Conservation (phyloP, 495 filamentous ascomycete genomes). For the Cairneyella variabilis region DNA sequence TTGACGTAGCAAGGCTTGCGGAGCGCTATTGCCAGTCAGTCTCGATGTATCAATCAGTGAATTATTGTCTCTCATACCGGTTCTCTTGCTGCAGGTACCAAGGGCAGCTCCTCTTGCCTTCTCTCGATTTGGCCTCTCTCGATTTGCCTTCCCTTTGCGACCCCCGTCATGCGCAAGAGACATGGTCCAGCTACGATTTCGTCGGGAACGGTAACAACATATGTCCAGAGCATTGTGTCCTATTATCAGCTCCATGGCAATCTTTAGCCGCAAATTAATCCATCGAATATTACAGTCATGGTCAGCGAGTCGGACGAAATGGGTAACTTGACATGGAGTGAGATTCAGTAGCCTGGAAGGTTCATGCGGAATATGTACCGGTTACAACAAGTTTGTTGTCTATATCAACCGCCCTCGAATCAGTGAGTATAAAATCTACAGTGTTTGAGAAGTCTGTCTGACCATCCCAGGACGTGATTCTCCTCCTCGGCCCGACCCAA, state of each 20-base stretch:
- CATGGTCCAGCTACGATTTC: no score
- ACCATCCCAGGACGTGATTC: background rate
- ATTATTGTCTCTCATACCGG: no score
- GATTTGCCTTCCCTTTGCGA: no score
- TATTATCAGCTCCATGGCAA: constrained; percentile 20
- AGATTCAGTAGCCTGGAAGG: constrained; percentile 9
- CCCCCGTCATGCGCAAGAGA: no score
- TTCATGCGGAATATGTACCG: background rate
- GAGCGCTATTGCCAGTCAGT: no score
- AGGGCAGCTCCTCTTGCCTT: no score
- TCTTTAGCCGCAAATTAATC: constrained; percentile 3
- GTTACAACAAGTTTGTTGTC: constrained; percentile 2
- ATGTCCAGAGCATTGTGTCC: constrained; percentile 10
- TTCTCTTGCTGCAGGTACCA: no score
- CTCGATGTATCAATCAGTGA: no score
- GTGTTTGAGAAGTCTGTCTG: background rate
- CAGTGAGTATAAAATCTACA: background rate
- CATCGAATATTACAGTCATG: constrained; percentile 5
- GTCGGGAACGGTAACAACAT: background rate
- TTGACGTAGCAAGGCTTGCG: no score
- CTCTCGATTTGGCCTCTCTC: no score
- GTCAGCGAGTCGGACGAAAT: constrained; percentile 3
- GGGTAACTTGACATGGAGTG: background rate
- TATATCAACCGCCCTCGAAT: background rate
- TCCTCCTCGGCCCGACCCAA: background rate